Base-by-base conservation (phyloP, 129 eudicot genomes). In the Lactuca saligna region DNA sequence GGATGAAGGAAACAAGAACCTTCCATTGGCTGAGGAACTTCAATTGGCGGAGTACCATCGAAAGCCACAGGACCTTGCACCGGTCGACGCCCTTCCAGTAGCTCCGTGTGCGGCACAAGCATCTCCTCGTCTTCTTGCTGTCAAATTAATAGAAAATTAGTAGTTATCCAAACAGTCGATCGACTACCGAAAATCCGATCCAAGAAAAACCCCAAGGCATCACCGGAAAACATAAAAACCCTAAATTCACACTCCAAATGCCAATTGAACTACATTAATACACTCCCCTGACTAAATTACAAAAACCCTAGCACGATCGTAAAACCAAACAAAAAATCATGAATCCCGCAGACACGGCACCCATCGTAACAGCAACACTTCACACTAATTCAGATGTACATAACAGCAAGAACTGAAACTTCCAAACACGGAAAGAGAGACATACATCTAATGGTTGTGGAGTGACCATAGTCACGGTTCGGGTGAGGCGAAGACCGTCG, bases 111-210 rank as follows among this genome's bases (percentile, higher is more conserved):
- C 3, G 96, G 97, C 85, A 91, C 96, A 34, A 88, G 78, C 97
- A 91, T 91, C 85, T 88, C 97, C 75, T 88, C 96, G 17, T 91
- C 97, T 29, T 91, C 96, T 77, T 88, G 97, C 82, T 86, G 81
- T 34, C 74, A 20, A 58, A 61, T 61, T 31, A 7, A 72, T 71
- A 44, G 39, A 53, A 57, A 32, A 72, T 57, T 57, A 16, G 32
- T 42, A 37, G 9, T 46, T 1, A 67, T 44, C 35, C 12, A 71
- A 59, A 34, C 55, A 65, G 9, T 51, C 20, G 20, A 69, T 44
- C 59, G 11, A 10, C 57, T 64, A 8, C 55, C 44, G 17, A 15
- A 15, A 34, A 57, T 6, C 63, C 66, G 31, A 63, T 78, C 73
- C 68, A 64, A 65, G 32, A 16, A 63, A 78, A 77, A 35, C 65